Base-by-base conservation (phyloP, 495 filamentous ascomycete genomes). In the Talaromyces wortmannii region DNA sequence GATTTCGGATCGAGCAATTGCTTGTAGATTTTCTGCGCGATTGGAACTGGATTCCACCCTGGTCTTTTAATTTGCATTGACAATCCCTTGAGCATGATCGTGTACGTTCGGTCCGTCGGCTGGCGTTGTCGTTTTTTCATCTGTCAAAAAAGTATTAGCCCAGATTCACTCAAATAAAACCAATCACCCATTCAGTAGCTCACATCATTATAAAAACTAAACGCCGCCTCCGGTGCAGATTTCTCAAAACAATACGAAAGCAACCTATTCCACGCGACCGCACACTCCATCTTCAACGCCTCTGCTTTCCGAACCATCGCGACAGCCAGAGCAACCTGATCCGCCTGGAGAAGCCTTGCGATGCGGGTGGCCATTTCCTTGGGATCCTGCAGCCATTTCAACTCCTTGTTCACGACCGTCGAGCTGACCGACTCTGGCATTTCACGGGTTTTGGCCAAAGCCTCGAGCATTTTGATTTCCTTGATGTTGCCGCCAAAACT, bases 51-150 rank as follows among this genome's bases (percentile, higher is more conserved):
- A 18, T 79, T 60, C 32, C 59, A 12, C 6, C 55, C 52, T 6
- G 46, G 6, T 74, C 70, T 30, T 82, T 70, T 1, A 75, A 50
- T 43, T 83, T 74, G 32, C n/a, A 69, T 57, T 17, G 83, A 76
- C 16, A 90, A 79, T 17, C 92, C 94, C 18, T 83, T 77, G 61
- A 98, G 79, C 55, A 97, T 84, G 49, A 89, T 85, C 3, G 88
- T 92, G 65, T 87, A 96, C 0, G 92, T 95, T 53, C 79, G 75
- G 3, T 80, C 70, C 64, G 89, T 90, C 0, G 94, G 94, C 29
- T 70, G 70, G 55, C 88, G 83, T 32, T 75, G 84, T 15, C 90
- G 79, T 71, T 97, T 97, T 71, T 97, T 98, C 94, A 98, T 98
- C 87, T 95, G 54, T 15, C 29, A 50, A 4, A 29, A 59, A 33